Evolutionary conservation across 2,329 filamentous ascomycete genomes (phyloP).

Genomic region (Fusarium sublunatum): DNA sequence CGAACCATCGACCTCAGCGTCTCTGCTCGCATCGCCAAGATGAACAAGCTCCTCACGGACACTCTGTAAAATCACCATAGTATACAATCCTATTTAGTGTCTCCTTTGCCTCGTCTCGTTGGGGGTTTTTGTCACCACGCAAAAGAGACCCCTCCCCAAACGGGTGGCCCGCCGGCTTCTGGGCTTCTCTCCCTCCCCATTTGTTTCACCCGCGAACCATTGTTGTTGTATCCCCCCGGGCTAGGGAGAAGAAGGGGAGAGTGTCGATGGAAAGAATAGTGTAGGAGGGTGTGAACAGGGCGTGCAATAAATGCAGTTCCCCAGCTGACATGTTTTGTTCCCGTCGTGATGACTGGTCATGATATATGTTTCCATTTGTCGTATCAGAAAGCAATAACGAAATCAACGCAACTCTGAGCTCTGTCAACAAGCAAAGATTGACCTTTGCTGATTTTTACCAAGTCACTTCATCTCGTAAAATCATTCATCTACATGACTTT

Average conservation of each 20-base stretch:
- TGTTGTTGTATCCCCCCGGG: constrained; percentile 32
- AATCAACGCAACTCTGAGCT: constrained; percentile 17
- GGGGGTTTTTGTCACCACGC: constrained; percentile 14
- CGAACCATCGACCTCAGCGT: constrained; percentile 98
- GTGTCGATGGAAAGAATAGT: constrained; percentile 48
- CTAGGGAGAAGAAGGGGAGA: constrained; percentile 33
- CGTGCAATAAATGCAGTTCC: constrained; percentile 47
- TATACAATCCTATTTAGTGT: constrained; percentile 45
- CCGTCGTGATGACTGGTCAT: constrained; percentile 16
- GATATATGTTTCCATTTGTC: neutral
- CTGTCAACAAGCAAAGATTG: neutral
- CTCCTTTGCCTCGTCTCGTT: constrained; percentile 40
- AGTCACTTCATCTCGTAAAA: neutral
- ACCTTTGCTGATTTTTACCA: neutral
- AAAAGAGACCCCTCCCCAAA: constrained; percentile 10
- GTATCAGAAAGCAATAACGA: constrained; percentile 2
- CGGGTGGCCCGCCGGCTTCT: constrained; percentile 27
- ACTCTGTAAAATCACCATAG: constrained; percentile 78
- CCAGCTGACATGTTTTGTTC: constrained; percentile 21
- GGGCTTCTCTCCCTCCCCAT: constrained; percentile 32
- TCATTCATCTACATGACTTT: neutral
- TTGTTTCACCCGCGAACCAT: constrained; percentile 30
- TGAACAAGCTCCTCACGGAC: constrained; percentile 99
- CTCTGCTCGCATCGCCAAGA: constrained; percentile 92
- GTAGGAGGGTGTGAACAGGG: constrained; percentile 47